These are phyloP conservation scores for Dioscorea alata DNA, from an alignment of 106 monocot genomes.

Conservation along the genomic window DNA sequence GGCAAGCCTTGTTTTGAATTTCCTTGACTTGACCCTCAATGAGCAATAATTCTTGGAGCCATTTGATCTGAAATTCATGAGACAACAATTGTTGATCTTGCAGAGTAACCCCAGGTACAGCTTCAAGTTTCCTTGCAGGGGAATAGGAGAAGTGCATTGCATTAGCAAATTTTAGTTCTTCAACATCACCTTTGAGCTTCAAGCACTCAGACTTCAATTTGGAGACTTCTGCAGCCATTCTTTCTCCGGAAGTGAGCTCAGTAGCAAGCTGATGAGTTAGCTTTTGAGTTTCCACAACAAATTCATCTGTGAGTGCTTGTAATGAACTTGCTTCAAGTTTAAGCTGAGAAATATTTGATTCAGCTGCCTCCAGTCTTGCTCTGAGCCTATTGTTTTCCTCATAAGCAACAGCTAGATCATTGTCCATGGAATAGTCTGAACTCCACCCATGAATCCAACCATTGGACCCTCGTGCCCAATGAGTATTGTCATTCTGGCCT, in stretches of 20 bases:
- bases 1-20: slow-evolving; percentile 53
- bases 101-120: slow-evolving; percentile 12
- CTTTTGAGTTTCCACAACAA: slow-evolving; percentile 63
- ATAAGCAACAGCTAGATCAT: slow-evolving; percentile 50
- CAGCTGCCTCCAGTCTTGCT: slow-evolving; percentile 49
- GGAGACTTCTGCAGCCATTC: slow-evolving; percentile 54
- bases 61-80: slow-evolving; percentile 25
- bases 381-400: slow-evolving; percentile 66
- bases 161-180: slow-evolving; percentile 44
- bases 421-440: slow-evolving; percentile 54
- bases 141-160: slow-evolving; percentile 14
- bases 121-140: slow-evolving; percentile 2
- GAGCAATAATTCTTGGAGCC: slow-evolving; percentile 50
- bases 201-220: slow-evolving; percentile 70
- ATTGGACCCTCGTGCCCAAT: slow-evolving; percentile 44
- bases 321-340: slow-evolving; percentile 73
- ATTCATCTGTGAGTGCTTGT: slow-evolving; percentile 46
- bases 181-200: slow-evolving; percentile 59
- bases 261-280: slow-evolving; percentile 47
- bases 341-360: slow-evolving; percentile 67
- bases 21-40: slow-evolving; percentile 60
- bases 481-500: slow-evolving; percentile 14
- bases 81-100: background rate
- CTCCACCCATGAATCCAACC: slow-evolving; percentile 71
- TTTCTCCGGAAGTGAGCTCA: slow-evolving; percentile 69